Percentiles rank a stretch among this genome's conserved stretches.
These are phyloP conservation scores for Pestalotiopsis sp. DNA, from an alignment of 2,329 filamentous ascomycete species.

Conservation along the genomic window DNA sequence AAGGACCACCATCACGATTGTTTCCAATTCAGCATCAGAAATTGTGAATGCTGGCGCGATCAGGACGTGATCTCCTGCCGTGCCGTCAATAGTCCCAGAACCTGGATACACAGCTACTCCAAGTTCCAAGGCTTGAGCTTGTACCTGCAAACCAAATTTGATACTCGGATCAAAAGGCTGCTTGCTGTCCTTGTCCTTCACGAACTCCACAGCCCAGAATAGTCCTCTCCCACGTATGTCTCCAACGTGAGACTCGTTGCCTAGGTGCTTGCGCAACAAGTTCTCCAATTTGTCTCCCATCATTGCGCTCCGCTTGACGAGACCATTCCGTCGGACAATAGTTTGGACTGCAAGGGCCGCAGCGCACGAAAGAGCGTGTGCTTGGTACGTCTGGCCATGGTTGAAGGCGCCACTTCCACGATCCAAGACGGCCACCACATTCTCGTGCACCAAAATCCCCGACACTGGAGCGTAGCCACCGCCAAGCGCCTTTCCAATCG, in stretches of 20 bases:
- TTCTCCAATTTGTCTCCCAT: constrained; percentile 34
- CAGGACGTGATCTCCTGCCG: not conserved
- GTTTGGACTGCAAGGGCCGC: constrained; percentile 43
- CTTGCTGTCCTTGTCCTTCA: not conserved
- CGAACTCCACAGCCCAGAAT: constrained; percentile 48
- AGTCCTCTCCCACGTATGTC: constrained; percentile 43
- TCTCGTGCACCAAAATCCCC: constrained; percentile 55
- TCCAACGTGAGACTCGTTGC: not conserved
- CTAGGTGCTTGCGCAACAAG: constrained; percentile 30
- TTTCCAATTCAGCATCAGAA: not conserved
- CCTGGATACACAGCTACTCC: not conserved
- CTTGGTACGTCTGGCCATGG: constrained; percentile 63
- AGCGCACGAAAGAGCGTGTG: constrained; percentile 40
- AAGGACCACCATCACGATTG: not conserved
- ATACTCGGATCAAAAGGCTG: not conserved
- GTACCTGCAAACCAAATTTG: not conserved
- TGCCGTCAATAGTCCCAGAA: not conserved
- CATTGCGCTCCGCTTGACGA: constrained; percentile 36
- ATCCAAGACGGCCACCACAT: constrained; percentile 50
- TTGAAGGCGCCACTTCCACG: constrained; percentile 47
- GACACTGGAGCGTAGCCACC: constrained; percentile 65
- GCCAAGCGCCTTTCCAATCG: constrained; percentile 64
- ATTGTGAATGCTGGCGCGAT: not conserved
- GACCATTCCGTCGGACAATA: constrained; percentile 36
- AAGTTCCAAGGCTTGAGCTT: not conserved